Evolutionary conservation across 2,329 filamentous ascomycete species (phyloP), one percentile per base, ranked within the genome.

Genomic region (Alternaria infectoria): DNA sequence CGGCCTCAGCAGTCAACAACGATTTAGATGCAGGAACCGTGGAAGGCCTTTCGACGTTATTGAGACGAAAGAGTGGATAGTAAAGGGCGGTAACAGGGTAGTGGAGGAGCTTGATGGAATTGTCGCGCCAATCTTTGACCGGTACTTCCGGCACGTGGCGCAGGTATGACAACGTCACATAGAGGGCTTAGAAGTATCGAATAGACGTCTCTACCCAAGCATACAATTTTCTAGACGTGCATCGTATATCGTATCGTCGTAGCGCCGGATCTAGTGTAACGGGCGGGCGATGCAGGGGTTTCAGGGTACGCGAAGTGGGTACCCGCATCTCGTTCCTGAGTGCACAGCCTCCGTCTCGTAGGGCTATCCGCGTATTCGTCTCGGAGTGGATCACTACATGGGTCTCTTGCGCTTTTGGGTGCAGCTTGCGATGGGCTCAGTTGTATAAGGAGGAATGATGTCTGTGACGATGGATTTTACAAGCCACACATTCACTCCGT

Each of bases 311-410:
- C 28, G 28, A 51, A 51, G 49, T 51, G 49, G 49, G 7, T 51
- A 40, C 49, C 49, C 13, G 49, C 49, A 36, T 51, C 28, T n/a
- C 32, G 28, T 51, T 32, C 28, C 49, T 51, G 28, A 36, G 28
- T 30, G 47, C 47, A 51, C 26, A 28, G 47, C 19, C 47, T 51
- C 26, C 12, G 19, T 51, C n/a, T 7, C 26, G 12, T 30, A 30
- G 11, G 28, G 28, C 49, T 51, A 36, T 51, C 49, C 49, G 49
- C 49, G 28, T 36, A 51, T 51, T 51, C 49, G 49, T 51, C 28
- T 51, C 17, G 12, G 12, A n/a, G 49, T 36, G 49, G 49, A 32
- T 51, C 49, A 21, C 32, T 51, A 23, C 49, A 51, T 30, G 32
- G 49, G 28, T 21, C 11, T 51, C 17, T 23, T 23, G 49, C 49